phyloP scores from a whole-genome alignment of 2,329 filamentous ascomycete genomes.

The Setomelanomma holmii region DNA sequence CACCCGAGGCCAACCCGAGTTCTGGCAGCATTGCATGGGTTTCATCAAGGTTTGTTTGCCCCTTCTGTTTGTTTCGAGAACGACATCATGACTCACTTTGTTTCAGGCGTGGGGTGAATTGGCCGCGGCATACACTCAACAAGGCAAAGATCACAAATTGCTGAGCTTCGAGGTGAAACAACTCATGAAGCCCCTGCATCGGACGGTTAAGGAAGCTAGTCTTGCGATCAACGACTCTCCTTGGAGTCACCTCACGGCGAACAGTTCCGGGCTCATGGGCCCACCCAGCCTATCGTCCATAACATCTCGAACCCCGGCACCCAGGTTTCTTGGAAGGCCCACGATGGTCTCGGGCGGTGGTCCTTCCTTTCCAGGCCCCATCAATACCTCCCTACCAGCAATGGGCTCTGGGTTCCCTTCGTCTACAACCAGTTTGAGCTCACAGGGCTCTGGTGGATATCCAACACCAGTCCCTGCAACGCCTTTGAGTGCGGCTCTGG shows the following conservation, averaged over 20 bases:
- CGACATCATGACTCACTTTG: conserved; percentile 40
- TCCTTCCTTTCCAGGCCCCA: conserved; percentile 41
- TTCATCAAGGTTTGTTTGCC: conserved; percentile 64
- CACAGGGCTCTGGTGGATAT: conserved; percentile 51
- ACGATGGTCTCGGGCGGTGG: conserved; percentile 32
- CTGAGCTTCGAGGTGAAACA: conserved; percentile 71
- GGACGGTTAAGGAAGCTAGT: conserved; percentile 80
- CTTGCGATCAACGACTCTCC: conserved; percentile 72
- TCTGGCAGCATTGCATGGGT: conserved; percentile 75
- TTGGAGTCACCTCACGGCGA: conserved; percentile 64
- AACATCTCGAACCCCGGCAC: conserved; percentile 44
- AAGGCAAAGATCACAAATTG: conserved; percentile 54
- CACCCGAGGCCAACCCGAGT: conserved; percentile 68
- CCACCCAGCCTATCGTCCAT: conserved; percentile 44
- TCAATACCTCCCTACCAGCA: conserved; percentile 46
- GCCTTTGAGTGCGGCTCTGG: conserved; percentile 85
- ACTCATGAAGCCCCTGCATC: conserved; percentile 81
- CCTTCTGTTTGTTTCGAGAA: conserved; percentile 17
- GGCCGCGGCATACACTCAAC: conserved; percentile 52
- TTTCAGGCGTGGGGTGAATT: conserved; percentile 70
- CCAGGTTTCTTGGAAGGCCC: conserved; percentile 37
- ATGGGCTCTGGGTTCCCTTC: conserved; percentile 37
- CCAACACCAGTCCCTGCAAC: conserved; percentile 76
- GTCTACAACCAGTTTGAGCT: conserved; percentile 33
- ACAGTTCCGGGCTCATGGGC: conserved; percentile 33